Percentiles rank a stretch among this genome's conserved stretches.
These are phyloP conservation scores for Suillus placidus DNA, from an alignment of 768 basidiomycete genomes.

Conservation along the genomic window DNA sequence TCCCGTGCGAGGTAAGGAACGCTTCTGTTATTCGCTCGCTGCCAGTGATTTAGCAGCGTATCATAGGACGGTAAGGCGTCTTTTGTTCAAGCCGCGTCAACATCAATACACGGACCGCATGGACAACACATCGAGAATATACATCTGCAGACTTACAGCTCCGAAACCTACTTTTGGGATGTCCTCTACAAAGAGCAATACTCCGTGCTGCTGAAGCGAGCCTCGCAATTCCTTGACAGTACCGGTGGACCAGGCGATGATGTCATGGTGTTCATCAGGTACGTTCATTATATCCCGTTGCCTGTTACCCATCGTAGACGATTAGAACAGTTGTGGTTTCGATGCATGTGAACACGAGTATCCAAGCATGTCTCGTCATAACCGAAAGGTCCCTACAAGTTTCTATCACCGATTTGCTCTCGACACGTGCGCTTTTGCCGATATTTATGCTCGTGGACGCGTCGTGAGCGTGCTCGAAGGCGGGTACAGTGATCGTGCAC, in stretches of 20 bases:
- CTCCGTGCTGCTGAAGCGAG: slow-evolving; percentile 61
- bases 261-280: slow-evolving; percentile 89
- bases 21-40: neutral
- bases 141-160: slow-evolving; percentile 74
- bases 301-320: neutral
- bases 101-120: slow-evolving; percentile 74
- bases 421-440: slow-evolving; percentile 68
- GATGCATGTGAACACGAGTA: slow-evolving; percentile 95
- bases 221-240: slow-evolving; percentile 66
- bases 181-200: slow-evolving; percentile 71
- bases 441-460: slow-evolving; percentile 64
- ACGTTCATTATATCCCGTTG: slow-evolving; percentile 16
- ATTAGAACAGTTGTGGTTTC: slow-evolving; percentile 74
- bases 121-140: slow-evolving; percentile 89
- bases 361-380: slow-evolving; percentile 88
- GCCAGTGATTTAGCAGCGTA: neutral
- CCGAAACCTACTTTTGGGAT: slow-evolving; percentile 76
- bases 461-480: slow-evolving; percentile 92
- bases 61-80: slow-evolving; percentile 76
- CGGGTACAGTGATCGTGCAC: slow-evolving; percentile 89
- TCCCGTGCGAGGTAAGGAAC: slow-evolving; percentile 78
- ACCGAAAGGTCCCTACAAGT: slow-evolving; percentile 82
- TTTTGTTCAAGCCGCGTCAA: slow-evolving; percentile 85
- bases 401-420: slow-evolving; percentile 85
- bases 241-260: slow-evolving; percentile 70